Percentiles rank a stretch among this genome's conserved stretches.
These are phyloP conservation scores for Exobasidium cylindrosporum DNA, from an alignment of 1,284 basidiomycete genomes.

Conservation along the genomic window DNA sequence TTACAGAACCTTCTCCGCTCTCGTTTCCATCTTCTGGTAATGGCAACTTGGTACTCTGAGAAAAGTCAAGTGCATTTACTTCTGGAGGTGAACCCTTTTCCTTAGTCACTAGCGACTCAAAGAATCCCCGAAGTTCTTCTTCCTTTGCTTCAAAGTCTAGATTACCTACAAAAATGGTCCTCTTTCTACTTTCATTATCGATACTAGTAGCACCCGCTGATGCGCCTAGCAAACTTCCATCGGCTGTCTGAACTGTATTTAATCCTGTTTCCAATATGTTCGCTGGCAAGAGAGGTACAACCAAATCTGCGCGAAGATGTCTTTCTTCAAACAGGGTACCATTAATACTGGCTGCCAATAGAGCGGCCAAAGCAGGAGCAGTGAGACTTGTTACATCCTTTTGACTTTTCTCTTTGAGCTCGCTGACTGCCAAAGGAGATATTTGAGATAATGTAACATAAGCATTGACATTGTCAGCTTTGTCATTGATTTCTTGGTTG, in stretches of 20 bases:
- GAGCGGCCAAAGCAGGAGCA: constrained; percentile 64
- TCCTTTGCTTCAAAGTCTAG: constrained; percentile 89
- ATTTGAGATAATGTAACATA: constrained; percentile 44
- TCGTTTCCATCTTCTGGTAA: background rate
- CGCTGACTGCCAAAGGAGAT: background rate
- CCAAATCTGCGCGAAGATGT: constrained; percentile 51
- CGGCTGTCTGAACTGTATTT: constrained; percentile 37
- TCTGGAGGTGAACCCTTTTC: constrained; percentile 66
- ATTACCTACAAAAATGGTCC: constrained; percentile 84
- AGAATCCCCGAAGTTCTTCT: constrained; percentile 80
- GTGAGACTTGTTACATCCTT: constrained; percentile 19
- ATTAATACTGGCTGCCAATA: constrained; percentile 67
- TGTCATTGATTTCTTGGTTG: constrained; percentile 65
- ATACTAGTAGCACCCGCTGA: constrained; percentile 28
- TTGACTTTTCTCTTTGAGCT: background rate
- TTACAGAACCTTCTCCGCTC: background rate
- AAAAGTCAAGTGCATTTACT: background rate
- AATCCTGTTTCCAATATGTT: constrained; percentile 43
- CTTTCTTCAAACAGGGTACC: constrained; percentile 71
- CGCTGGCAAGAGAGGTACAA: constrained; percentile 31
- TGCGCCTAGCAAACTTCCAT: constrained; percentile 30
- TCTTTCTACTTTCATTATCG: constrained; percentile 58
- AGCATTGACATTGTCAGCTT: constrained; percentile 47
- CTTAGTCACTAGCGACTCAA: constrained; percentile 72
- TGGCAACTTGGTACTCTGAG: constrained; percentile 1